Conservation (phyloP, 2,329 filamentous ascomycete genomes). For the Xylariaceae sp. region DNA sequence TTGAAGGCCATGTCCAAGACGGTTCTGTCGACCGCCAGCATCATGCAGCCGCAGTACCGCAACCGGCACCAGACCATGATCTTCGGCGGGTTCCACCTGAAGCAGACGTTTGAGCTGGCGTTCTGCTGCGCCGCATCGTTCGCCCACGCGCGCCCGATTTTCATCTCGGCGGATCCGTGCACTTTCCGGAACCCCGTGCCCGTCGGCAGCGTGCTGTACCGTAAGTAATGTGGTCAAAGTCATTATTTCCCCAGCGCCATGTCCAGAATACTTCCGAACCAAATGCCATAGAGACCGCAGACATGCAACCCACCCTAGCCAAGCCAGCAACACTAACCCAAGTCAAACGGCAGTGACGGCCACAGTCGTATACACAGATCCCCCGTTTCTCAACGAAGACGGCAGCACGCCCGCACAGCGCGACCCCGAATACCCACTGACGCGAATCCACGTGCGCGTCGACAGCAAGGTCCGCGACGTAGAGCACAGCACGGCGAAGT, state of each 20-base stretch:
- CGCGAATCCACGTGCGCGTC: conserved; percentile 64
- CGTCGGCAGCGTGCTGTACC: conserved; percentile 68
- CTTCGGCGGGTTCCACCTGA: conserved; percentile 70
- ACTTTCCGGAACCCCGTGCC: conserved; percentile 73
- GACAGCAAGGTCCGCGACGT: conserved; percentile 69
- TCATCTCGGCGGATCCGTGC: conserved; percentile 67
- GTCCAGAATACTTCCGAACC: not conserved
- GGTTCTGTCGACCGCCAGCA: conserved; percentile 57
- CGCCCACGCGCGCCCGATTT: conserved; percentile 64
- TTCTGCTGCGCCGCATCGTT: conserved; percentile 72
- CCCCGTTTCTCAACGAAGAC: conserved; percentile 42
- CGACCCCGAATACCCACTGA: conserved; percentile 30
- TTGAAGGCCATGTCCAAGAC: conserved; percentile 57
- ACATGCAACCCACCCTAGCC: not conserved
- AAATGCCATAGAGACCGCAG: not conserved
- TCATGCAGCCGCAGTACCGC: conserved; percentile 64
- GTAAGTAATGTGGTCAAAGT: not conserved
- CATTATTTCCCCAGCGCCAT: not conserved
- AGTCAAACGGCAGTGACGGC: conserved; percentile 47
- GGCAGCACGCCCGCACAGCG: conserved; percentile 42
- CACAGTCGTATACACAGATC: conserved; percentile 68
- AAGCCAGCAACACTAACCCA: not conserved
- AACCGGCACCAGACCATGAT: conserved; percentile 69
- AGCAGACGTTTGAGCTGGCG: conserved; percentile 70
- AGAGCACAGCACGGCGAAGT: conserved; percentile 55